phyloP scores from a whole-genome alignment of 345 rosid species.

The Gossypium australe region DNA sequence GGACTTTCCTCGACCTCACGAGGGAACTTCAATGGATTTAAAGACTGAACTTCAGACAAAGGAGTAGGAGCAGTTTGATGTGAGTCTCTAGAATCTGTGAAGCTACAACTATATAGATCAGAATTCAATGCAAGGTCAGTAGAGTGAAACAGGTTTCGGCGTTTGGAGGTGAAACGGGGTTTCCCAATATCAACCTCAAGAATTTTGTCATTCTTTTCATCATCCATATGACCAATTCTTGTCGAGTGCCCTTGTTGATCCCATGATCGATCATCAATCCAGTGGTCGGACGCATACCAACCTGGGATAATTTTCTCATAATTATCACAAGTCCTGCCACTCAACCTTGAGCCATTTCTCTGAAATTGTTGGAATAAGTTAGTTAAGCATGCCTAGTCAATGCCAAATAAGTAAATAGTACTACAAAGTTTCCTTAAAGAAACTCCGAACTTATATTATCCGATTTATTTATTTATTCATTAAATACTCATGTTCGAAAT shows the following conservation, averaged over 20 bases:
- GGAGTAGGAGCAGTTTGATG: conserved; percentile 36
- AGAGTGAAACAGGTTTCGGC: conserved; percentile 46
- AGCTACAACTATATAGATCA: conserved; percentile 36
- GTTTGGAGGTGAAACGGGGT: conserved; percentile 36
- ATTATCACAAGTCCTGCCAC: conserved; percentile 25
- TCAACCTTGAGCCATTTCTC: conserved; percentile 62
- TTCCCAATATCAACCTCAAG: conserved; percentile 65
- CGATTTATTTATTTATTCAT: background rate
- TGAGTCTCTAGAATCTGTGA: conserved; percentile 47
- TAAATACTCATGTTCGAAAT: background rate
- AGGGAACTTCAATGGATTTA: conserved; percentile 34
- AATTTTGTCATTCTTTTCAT: conserved; percentile 56
- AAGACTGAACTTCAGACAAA: conserved; percentile 53
- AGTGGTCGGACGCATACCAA: conserved; percentile 30
- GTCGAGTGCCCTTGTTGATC: conserved; percentile 26
- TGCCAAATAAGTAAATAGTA: background rate
- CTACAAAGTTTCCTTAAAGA: background rate
- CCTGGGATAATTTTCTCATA: conserved; percentile 24
- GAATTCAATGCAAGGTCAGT: conserved; percentile 27
- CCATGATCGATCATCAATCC: conserved; percentile 28
- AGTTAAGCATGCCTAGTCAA: conserved; percentile 8
- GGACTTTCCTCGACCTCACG: conserved; percentile 39
- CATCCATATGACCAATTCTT: conserved; percentile 23
- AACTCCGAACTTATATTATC: background rate
- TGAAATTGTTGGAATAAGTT: conserved; percentile 21